Evolutionary conservation across 2,329 filamentous ascomycete genomes (phyloP), one percentile per base, ranked within the genome.

Genomic region (Aureobasidium namibiae): DNA sequence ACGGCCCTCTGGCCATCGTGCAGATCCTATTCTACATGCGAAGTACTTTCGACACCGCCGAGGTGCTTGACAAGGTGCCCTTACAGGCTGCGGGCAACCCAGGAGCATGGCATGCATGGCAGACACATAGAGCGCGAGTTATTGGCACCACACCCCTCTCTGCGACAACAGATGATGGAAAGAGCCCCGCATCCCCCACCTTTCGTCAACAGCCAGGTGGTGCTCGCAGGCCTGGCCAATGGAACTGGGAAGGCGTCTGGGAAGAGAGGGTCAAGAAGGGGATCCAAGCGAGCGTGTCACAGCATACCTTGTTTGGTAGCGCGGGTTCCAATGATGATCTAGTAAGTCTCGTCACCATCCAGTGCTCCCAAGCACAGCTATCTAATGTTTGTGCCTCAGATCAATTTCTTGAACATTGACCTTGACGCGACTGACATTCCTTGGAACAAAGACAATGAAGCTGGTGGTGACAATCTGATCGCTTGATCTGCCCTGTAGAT

Each of bases 161-260:
- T 16, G 54, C 57, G 38, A 45, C 61, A 21, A 39, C 62, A 62
- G 24, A 65, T 63, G 45, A 62, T 59, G 29, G 39, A 38, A 48
- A 42, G 59, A 52, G 26, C 39, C 45, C 61, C 59, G 44, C 38
- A 14, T 45, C 63, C 18, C 64, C 34, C 58, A 60, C 48, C 63
- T 65, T 44, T 53, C 69, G 65, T 62, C 70, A 66, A 66, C 71
- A 65, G 61, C 69, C 70, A 14, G 70, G 71, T n/a, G 70, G 69
- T 70, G 82, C 74, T 61, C 76, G 85, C 61, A 78, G 81, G 52
- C 90, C 90, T 0, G 89, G 88, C 7, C 88, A 95, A 67, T 97
- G 92, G 92, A 95, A 95, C 69, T 97, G 92, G 92, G 90, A 96
- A 67, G 92, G 92, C 0, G 92, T 97, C 0, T 99, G 92, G 92